Percentiles rank a stretch among this genome's conserved stretches.
phyloP scores from a whole-genome alignment of 495 filamentous ascomycete species.

The Aspergillus coremiiformis region DNA sequence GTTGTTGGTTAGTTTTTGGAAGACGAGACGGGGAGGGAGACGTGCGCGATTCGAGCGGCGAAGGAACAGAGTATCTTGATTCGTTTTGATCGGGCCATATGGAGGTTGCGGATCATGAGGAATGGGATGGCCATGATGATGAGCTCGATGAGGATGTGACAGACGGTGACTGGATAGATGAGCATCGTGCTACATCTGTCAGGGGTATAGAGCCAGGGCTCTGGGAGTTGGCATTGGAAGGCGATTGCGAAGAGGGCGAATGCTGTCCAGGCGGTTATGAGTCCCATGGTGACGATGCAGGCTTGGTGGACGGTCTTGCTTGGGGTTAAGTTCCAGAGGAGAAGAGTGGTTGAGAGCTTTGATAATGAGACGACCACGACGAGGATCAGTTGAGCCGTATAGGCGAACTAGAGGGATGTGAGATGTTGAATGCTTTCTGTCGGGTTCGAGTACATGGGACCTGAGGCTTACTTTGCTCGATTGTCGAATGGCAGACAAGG shows the following conservation, averaged over 20 bases:
- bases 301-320: slow-evolving; percentile 12
- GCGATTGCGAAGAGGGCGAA: slow-evolving; percentile 18
- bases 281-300: slow-evolving; percentile 11
- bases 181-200: slow-evolving; percentile 18
- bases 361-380: slow-evolving; percentile 21
- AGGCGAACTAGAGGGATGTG: slow-evolving; percentile 13
- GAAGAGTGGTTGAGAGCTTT: slow-evolving; percentile 19
- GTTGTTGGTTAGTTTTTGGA: neutral
- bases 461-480: slow-evolving; percentile 18
- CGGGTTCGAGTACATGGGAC: too few relatives aligned
- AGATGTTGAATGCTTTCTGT: too few relatives aligned
- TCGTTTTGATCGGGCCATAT: slow-evolving; percentile 14
- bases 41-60: slow-evolving; percentile 14
- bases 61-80: slow-evolving; percentile 23
- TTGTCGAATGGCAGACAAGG: slow-evolving; percentile 9
- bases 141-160: slow-evolving; percentile 22
- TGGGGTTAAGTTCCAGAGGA: slow-evolving; percentile 23
- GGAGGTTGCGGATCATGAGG: slow-evolving; percentile 23
- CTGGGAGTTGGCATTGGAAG: slow-evolving; percentile 22
- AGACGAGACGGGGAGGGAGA: neutral
- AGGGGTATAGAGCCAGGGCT: slow-evolving; percentile 20
- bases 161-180: slow-evolving; percentile 16
- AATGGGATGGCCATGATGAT: slow-evolving; percentile 15
- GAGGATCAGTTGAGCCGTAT: slow-evolving; percentile 21
- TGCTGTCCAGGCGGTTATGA: slow-evolving; percentile 14